Evolutionary conservation across 1,284 basidiomycete species (phyloP).

Genomic region (Tilletiopsis washingtonensis): DNA sequence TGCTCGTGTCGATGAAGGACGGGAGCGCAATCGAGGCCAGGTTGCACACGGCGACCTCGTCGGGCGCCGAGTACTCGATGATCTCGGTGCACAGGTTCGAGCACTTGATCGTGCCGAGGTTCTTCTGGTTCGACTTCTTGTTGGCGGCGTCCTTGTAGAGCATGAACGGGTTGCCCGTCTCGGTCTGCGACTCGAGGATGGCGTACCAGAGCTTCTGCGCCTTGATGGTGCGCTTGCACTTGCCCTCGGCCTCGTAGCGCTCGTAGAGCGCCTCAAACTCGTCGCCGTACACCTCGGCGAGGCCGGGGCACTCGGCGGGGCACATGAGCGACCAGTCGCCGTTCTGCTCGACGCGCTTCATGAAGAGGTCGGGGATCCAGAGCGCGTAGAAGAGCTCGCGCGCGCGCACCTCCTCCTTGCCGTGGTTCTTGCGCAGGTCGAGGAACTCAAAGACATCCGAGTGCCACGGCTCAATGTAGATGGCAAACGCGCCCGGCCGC

Average conservation of each 20-base stretch:
- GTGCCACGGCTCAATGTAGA: constrained; percentile 97
- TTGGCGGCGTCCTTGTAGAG: constrained; percentile 69
- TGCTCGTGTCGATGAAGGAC: constrained; percentile 46
- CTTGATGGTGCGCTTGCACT: constrained; percentile 75
- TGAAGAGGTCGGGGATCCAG: constrained; percentile 94
- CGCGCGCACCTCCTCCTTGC: constrained; percentile 95
- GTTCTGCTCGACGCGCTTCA: constrained; percentile 53
- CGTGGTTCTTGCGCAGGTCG: constrained; percentile 97
- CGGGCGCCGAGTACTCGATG: constrained; percentile 94
- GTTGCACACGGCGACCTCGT: constrained; percentile 98
- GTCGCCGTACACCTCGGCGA: constrained; percentile 81
- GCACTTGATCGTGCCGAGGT: constrained; percentile 97
- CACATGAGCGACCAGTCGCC: constrained; percentile 96
- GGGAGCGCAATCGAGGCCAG: constrained; percentile 94
- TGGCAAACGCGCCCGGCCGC: constrained; percentile 95
- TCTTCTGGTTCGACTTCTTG: constrained; percentile 73
- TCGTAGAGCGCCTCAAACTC: constrained; percentile 87
- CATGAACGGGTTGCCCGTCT: constrained; percentile 98
- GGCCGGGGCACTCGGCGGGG: constrained; percentile 86
- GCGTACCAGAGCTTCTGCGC: constrained; percentile 99
- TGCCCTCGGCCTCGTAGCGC: constrained; percentile 84
- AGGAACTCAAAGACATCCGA: constrained; percentile 96
- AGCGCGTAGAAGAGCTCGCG: constrained; percentile 97
- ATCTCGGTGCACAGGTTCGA: constrained; percentile 99
- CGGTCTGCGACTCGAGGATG: constrained; percentile 91